phyloP scores from a whole-genome alignment of 2,329 filamentous ascomycete species.

The Chrysosporium keratinophilum region DNA sequence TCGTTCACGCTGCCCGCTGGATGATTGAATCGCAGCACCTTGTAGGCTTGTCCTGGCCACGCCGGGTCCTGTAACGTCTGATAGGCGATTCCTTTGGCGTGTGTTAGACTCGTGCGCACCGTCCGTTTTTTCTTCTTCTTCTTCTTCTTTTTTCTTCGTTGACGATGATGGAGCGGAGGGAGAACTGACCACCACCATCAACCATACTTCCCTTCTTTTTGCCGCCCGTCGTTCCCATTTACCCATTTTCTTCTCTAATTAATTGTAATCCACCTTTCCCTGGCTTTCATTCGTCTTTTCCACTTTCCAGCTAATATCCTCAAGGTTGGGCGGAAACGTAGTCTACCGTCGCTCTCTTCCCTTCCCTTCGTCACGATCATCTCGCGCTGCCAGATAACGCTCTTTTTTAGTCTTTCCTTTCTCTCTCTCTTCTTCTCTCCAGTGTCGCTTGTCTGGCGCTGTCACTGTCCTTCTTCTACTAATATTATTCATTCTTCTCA shows the following conservation, averaged over 20 bases:
- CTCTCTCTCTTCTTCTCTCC: conserved; percentile 24
- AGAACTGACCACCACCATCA: neutral
- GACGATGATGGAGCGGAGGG: neutral
- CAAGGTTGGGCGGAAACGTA: conserved; percentile 8
- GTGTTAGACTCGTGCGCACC: neutral
- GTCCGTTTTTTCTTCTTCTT: conserved; percentile 9
- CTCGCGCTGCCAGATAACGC: conserved; percentile 1
- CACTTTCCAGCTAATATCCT: neutral
- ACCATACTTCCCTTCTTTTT: neutral
- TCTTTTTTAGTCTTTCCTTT: conserved; percentile 23
- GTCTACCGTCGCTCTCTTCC: conserved; percentile 7
- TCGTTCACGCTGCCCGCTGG: neutral
- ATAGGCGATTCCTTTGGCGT: conserved; percentile 6
- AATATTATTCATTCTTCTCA: conserved; percentile 6
- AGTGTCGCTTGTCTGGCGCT: conserved; percentile 18
- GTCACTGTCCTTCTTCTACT: conserved; percentile 10
- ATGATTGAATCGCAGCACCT: neutral
- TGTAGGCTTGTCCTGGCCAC: neutral
- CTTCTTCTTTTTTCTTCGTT: neutral
- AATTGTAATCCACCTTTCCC: conserved; percentile 10
- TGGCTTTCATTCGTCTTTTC: conserved; percentile 6
- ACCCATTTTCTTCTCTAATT: neutral
- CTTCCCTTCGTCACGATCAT: conserved; percentile 7
- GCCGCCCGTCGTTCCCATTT: neutral
- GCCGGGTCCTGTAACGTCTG: conserved; percentile 7